Base-by-base conservation (phyloP, 306 rosid genomes). In the Mimosa pudica region DNA sequence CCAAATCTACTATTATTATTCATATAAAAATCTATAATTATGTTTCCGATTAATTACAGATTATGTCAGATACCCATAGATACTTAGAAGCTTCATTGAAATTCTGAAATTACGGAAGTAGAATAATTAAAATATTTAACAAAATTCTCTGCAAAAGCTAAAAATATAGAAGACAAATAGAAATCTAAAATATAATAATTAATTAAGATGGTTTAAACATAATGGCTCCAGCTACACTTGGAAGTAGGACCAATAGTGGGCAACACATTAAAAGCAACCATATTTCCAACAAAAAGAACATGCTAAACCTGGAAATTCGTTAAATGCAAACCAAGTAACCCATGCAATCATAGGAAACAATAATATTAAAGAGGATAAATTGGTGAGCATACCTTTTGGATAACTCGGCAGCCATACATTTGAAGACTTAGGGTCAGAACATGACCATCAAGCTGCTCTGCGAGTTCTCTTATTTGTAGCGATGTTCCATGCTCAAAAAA, bases 371-470 rank as follows among this genome's bases (percentile, higher is more conserved):
- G 73, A 6, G 49, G 70, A 51, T 11, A 77, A 82, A 77, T 17
- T 52, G 17, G 69, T 45, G 16, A 47, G 32, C 77, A 54, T 81
- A 94, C 97, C 98, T 94, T 94, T 85, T 94, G 98, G 84, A 94
- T 94, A 84, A 94, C 98, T 32, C 98, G 92, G 81, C 98, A 94
- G 77, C 98, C 98, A 87, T 94, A 94, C 98, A 94, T 94, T 81
- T 94, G 98, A 84, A 94, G 98, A 89, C 97, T 87, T 61, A 92
- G 89, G 41, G 93, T 89, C 82, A 94, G 91, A 71, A 94, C 97
- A 67, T 94, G 95, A 65, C 87, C 87, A 13, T 90, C 85, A 80
- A 94, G 97, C 73, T 94, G 93, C 83, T 94, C 92, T 75, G 97
- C 98, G 85, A 94, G 69, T 80, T 94, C 98, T 85, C 97, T 91